Evolutionary conservation across 2,329 filamentous ascomycete genomes (phyloP).

Genomic region (Erysiphe pulchra): DNA sequence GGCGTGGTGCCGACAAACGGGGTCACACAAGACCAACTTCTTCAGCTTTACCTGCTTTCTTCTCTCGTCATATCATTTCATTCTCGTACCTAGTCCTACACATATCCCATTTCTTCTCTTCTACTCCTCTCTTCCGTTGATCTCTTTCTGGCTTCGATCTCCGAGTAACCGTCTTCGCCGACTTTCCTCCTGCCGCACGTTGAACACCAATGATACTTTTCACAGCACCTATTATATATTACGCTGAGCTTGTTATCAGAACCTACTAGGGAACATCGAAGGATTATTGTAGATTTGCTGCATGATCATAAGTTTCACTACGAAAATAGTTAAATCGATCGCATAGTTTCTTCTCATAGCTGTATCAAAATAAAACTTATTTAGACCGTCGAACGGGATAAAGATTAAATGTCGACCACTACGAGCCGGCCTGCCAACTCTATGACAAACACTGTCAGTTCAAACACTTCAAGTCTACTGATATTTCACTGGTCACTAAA

Average conservation of each 20-base stretch:
- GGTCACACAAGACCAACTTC: slow-evolving; percentile 1
- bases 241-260: neutral
- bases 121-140: neutral
- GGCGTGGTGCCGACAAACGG: neutral
- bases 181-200: neutral
- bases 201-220: neutral
- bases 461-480: too few relatives aligned
- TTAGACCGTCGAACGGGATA: neutral
- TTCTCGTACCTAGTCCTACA: neutral
- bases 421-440: slow-evolving; percentile 12
- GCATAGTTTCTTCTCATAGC: too few relatives aligned
- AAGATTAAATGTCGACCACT: slow-evolving; percentile 8
- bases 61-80: neutral
- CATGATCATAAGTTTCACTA: neutral
- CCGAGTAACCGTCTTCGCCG: neutral
- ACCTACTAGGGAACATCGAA: neutral
- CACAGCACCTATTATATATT: neutral
- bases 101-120: neutral
- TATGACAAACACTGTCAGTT: slow-evolving; percentile 18
- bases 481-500: slow-evolving; percentile 4
- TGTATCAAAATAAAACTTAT: neutral
- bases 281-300: neutral
- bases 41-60: neutral
- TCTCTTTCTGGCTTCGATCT: neutral
- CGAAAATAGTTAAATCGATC: too few relatives aligned